Base-by-base conservation (phyloP, 2,329 filamentous ascomycete genomes). In the Neonectria coccinea region DNA sequence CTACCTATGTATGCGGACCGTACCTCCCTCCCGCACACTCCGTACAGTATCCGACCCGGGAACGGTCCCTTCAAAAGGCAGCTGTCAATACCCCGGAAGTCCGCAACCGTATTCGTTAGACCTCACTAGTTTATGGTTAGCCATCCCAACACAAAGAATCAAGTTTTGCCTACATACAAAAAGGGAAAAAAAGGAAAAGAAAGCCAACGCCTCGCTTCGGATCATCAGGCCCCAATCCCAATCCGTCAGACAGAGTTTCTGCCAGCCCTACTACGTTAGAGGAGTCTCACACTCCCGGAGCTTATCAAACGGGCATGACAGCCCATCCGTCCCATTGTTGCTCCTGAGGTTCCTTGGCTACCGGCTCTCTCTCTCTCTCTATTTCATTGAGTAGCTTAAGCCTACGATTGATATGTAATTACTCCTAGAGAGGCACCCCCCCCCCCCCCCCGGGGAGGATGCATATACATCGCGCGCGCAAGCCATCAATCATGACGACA, bases 201-300 rank as follows among this genome's bases (percentile, higher is more conserved):
- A 50, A 41, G 20, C n/a, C 8, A 39, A 55, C 58, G 31, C 44
- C 64, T 69, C 59, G 50, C 48, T 48, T 70, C 62, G 56, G 60
- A 59, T 66, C 60, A 56, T 50, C 47, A 59, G 61, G 50, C 59
- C 64, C 52, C 64, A 69, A 54, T 33, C 55, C 66, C 25, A 67
- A 67, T 59, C 60, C 51, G 53, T 56, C 39, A 31, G 27, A 27
- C 56, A 53, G 22, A 52, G 47, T 41, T 59, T 39, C 14, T 39
- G 6, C 14, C 36, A 39, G 36, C 36, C 36, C 36, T 39, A 39
- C 36, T 16, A 39, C 36, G 42, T 62, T 56, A 47, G 53, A 56
- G 59, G 52, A 56, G 59, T 48, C 59, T 62, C 59, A 44, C 44
- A 41, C 59, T 57, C 53, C 39, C 59, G 54, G 59, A 57, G 53